Conservation (phyloP, 1,284 basidiomycete genomes). For the Neotropicomus parvogracilis region DNA sequence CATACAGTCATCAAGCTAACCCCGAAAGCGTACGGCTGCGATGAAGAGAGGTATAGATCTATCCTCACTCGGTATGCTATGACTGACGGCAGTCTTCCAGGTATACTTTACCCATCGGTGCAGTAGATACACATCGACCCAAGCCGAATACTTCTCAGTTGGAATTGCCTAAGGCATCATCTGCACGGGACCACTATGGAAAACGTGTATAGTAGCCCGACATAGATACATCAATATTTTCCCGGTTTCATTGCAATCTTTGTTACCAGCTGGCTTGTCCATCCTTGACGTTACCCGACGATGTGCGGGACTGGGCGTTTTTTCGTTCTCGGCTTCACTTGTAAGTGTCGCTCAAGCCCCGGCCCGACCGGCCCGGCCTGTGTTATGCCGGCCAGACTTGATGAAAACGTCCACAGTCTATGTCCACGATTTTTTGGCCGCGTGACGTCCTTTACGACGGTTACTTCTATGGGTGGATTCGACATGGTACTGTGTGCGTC, state of each 20-base stretch:
- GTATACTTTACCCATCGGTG: conserved; percentile 82
- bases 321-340: no score
- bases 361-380: conserved; percentile 17
- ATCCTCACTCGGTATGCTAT: background rate
- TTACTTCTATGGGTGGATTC: conserved; percentile 54
- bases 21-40: conserved; percentile 97
- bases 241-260: no score
- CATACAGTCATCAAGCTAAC: conserved; percentile 99
- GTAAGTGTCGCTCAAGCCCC: no score
- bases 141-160: conserved; percentile 52
- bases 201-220: conserved; percentile 16
- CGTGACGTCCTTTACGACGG: conserved; percentile 41
- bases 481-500: conserved; percentile 41
- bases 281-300: no score
- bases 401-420: conserved; percentile 9
- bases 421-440: conserved; percentile 57
- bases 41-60: conserved; percentile 78
- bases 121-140: conserved; percentile 92
- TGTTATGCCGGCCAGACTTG: background rate
- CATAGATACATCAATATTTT: background rate
- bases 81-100: conserved; percentile 36
- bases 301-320: no score
- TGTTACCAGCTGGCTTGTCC: no score
- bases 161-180: conserved; percentile 17
- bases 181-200: conserved; percentile 32